Evolutionary conservation across 192 early-diverging fungal species (phyloP), one percentile per base, ranked within the genome.

Genomic region (Podila minutissima): DNA sequence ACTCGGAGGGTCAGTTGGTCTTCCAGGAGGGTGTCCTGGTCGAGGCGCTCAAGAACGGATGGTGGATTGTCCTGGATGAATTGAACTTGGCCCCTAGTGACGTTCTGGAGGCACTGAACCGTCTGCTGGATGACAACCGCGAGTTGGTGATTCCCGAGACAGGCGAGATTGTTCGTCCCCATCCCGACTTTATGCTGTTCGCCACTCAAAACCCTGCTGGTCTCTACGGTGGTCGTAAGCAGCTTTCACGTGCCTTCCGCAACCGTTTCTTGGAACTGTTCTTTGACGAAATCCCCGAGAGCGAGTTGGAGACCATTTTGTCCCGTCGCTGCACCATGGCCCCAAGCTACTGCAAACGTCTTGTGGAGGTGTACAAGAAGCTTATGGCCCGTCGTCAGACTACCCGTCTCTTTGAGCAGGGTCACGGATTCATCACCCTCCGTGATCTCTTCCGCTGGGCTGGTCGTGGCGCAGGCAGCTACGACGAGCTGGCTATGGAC

Each of bases 131-230:
- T 82, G 98, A 99, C 69, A 99, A 99, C 83, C 88, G 98, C 51
- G 98, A 99, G 85, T 87, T 99, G 48, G 87, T 96, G 4, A 94
- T 99, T 53, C 95, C 97, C 9, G 98, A 99, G 84, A 99, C 97
- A 8, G 95, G 97, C 66, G 94, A 97, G 85, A 79, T 93, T 33
- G 92, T 99, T 46, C 91, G 92, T 20, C 98, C 98, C 38, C 97
- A 99, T 67, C 93, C 93, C 51, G 89, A 95, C 70, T 99, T 99
- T 83, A 96, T 95, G 94, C 89, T 99, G 15, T 99, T 99, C 88
- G 98, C 98, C 29, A 99, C 98, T 24, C 98, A 99, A 83, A 99
- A 99, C 82, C 98, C 98, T 6, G 92, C 98, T n/a, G 97, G 97
- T 8, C 85, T 95, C 31, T 99, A 99, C 82, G 97, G 97, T 64